Percentiles rank a stretch among this genome's conserved stretches.
These are phyloP conservation scores for Fusarium pseudonygamai DNA, from an alignment of 2,329 filamentous ascomycete genomes.

Conservation along the genomic window DNA sequence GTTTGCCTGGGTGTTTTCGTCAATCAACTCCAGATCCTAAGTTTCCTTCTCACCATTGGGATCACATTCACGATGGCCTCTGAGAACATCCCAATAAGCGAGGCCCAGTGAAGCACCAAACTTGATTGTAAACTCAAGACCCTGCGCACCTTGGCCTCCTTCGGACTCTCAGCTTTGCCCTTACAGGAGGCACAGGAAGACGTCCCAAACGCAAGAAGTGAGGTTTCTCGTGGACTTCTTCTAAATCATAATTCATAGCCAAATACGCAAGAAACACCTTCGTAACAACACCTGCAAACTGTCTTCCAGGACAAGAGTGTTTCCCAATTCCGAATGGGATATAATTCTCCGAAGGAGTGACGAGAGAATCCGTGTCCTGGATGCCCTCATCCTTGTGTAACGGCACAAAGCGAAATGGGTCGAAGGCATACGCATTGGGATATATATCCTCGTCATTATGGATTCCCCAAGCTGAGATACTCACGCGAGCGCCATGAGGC, in stretches of 20 bases:
- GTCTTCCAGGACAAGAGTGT: neutral
- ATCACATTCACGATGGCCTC: rapidly evolving
- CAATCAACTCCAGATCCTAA: rapidly evolving
- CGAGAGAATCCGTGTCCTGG: neutral
- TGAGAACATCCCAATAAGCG: neutral
- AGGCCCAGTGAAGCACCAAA: rapidly evolving
- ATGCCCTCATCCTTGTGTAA: too few relatives aligned
- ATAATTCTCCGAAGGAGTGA: rapidly evolving
- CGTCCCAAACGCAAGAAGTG: neutral
- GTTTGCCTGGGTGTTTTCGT: rapidly evolving
- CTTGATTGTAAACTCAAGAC: rapidly evolving
- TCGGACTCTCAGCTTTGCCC: neutral
- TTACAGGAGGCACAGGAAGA: neutral
- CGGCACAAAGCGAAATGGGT: neutral
- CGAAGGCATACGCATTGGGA: neutral
- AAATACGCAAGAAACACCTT: neutral
- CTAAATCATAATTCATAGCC: neutral
- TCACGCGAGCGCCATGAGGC: neutral
- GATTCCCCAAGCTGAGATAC: neutral
- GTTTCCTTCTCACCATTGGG: rapidly evolving
- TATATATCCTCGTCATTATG: neutral
- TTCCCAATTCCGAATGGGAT: neutral
- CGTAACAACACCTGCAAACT: neutral
- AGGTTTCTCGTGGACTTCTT: neutral
- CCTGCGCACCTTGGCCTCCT: rapidly evolving